phyloP scores from a whole-genome alignment of 2,329 filamentous ascomycete species.

The Fusarium sp. region DNA sequence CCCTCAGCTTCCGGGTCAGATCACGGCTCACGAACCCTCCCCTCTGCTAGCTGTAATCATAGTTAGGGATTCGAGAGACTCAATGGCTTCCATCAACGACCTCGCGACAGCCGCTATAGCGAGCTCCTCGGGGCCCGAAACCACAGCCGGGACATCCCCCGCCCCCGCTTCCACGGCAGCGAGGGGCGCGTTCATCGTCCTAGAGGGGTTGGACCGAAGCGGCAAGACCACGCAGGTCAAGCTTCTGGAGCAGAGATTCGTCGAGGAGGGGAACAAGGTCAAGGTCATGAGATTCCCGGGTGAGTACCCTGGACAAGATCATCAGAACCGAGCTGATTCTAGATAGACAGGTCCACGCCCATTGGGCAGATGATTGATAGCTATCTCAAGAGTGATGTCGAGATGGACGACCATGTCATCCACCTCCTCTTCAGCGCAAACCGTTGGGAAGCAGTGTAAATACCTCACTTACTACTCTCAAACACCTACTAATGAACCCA shows the following conservation, averaged over 20 bases:
- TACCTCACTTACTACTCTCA: not conserved
- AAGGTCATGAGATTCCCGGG: slow-evolving; percentile 70
- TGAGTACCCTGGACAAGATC: slow-evolving; percentile 40
- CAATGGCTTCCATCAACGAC: slow-evolving; percentile 63
- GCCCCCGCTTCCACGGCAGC: slow-evolving; percentile 19
- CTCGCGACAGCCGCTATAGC: slow-evolving; percentile 62
- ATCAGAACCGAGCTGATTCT: slow-evolving; percentile 13
- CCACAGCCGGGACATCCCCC: slow-evolving; percentile 4
- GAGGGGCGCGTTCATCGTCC: slow-evolving; percentile 79
- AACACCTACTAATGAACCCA: slow-evolving; percentile 40
- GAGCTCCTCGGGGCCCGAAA: slow-evolving; percentile 48
- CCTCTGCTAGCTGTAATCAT: no score
- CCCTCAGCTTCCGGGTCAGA: not conserved
- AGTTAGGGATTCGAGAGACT: no score
- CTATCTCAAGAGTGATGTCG: slow-evolving; percentile 79
- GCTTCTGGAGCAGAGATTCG: slow-evolving; percentile 68
- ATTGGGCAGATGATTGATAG: slow-evolving; percentile 89
- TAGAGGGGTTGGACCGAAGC: slow-evolving; percentile 90
- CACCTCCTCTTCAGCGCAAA: slow-evolving; percentile 93
- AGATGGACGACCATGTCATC: slow-evolving; percentile 88
- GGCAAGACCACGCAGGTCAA: slow-evolving; percentile 94
- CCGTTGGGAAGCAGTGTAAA: slow-evolving; percentile 79
- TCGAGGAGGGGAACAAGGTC: slow-evolving; percentile 61
- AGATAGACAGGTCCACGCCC: slow-evolving; percentile 80
- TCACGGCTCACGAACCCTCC: not conserved